Conservation (phyloP, 2,329 filamentous ascomycete species). For the Pyrenochaeta sp. region DNA sequence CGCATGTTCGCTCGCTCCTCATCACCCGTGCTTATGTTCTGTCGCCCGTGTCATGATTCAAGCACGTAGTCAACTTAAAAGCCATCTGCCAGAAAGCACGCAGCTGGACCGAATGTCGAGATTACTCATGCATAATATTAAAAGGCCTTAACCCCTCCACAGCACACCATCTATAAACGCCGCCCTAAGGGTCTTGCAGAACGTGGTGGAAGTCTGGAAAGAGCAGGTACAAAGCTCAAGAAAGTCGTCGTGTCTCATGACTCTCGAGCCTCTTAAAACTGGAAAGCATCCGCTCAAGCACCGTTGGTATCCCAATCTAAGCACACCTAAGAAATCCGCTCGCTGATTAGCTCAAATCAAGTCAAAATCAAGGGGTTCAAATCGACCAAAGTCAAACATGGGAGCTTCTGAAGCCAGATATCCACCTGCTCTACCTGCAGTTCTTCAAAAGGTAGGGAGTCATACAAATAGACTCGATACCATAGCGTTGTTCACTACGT, state of each 20-base stretch:
- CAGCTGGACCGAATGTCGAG: not conserved
- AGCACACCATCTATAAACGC: constrained; percentile 42
- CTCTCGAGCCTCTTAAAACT: constrained; percentile 6
- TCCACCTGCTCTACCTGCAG: constrained; percentile 2
- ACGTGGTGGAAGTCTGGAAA: not conserved
- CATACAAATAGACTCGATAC: constrained; percentile 6
- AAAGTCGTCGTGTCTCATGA: constrained; percentile 16
- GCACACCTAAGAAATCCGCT: constrained; percentile 15
- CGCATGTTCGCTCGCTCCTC: not conserved
- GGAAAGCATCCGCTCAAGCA: constrained; percentile 5
- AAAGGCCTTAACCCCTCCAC: not conserved
- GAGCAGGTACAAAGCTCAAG: constrained; percentile 8
- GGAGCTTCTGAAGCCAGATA: not conserved
- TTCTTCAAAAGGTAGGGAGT: constrained; percentile 12
- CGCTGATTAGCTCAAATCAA: constrained; percentile 5
- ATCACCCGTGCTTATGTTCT: not conserved
- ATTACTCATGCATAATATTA: constrained; percentile 2
- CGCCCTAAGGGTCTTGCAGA: constrained; percentile 29
- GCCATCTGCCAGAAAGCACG: not conserved
- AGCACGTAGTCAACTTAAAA: not conserved
- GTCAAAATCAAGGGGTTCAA: not conserved
- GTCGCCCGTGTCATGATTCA: not conserved
- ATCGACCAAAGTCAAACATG: constrained; percentile 11
- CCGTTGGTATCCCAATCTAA: constrained; percentile 31
- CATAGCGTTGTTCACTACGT: constrained; percentile 6